phyloP scores from a whole-genome alignment of 192 early-diverging fungal genomes.

The Podila minutissima region DNA sequence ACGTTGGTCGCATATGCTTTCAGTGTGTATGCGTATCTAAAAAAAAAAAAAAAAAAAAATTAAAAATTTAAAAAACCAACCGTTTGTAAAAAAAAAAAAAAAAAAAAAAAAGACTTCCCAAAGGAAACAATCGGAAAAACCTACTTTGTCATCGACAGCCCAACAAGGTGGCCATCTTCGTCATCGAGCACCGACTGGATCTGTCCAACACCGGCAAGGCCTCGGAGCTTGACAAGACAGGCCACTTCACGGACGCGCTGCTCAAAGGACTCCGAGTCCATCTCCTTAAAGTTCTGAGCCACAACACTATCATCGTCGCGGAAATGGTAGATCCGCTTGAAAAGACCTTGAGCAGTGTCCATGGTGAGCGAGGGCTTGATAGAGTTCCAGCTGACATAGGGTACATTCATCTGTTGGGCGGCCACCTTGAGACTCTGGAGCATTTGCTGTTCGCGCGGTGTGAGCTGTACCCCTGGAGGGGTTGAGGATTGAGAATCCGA shows the following conservation, averaged over 20 bases:
- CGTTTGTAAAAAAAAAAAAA: too few relatives aligned
- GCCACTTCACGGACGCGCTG: constrained; percentile 65
- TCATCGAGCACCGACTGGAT: constrained; percentile 62
- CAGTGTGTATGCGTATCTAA: constrained; percentile 63
- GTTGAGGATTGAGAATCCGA: too few relatives aligned
- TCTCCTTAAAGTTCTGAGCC: constrained; percentile 68
- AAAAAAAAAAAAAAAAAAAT: background rate
- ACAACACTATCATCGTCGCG: constrained; percentile 52
- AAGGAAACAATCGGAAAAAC: background rate
- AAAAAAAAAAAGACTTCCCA: background rate
- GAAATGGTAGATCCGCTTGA: constrained; percentile 66
- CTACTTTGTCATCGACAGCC: constrained; percentile 66
- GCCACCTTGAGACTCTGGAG: constrained; percentile 24
- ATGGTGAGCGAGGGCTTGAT: constrained; percentile 46
- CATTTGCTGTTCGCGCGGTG: constrained; percentile 19
- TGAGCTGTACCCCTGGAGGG: background rate
- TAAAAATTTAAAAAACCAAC: background rate
- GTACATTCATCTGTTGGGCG: constrained; percentile 29
- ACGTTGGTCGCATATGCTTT: constrained; percentile 65
- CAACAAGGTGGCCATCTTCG: constrained; percentile 60
- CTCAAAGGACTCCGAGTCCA: constrained; percentile 58
- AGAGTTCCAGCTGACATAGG: constrained; percentile 19
- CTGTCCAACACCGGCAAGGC: constrained; percentile 61
- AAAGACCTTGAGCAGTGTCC: constrained; percentile 60
- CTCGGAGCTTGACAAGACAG: constrained; percentile 57